Conservation (phyloP, 2,329 filamentous ascomycete species). For the Ilyonectria destructans region DNA sequence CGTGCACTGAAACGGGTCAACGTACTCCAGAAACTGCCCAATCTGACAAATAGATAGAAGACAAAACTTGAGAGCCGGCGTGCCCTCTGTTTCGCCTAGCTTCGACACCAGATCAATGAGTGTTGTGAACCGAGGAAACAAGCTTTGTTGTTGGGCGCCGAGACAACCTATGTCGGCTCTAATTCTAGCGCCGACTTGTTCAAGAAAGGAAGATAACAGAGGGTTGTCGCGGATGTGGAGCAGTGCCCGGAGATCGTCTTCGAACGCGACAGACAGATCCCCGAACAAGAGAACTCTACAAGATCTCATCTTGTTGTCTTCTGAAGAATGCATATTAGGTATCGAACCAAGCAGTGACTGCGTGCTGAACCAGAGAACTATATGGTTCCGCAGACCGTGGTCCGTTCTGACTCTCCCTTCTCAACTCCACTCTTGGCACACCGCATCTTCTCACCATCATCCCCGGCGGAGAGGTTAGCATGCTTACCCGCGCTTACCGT, state of each 20-base stretch:
- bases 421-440: background rate
- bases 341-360: background rate
- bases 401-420: background rate
- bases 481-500: slow-evolving; percentile 15
- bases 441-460: background rate
- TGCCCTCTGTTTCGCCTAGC: slow-evolving; percentile 38
- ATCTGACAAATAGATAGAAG: slow-evolving; percentile 45
- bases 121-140: slow-evolving; percentile 50
- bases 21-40: slow-evolving; percentile 48
- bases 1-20: background rate
- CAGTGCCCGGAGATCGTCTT: slow-evolving; percentile 40
- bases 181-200: slow-evolving; percentile 41
- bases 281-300: slow-evolving; percentile 44
- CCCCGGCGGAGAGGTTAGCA: background rate
- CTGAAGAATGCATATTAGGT: slow-evolving; percentile 22
- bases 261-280: slow-evolving; percentile 45
- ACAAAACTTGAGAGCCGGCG: slow-evolving; percentile 41
- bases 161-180: slow-evolving; percentile 43
- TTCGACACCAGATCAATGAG: slow-evolving; percentile 47
- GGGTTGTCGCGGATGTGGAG: slow-evolving; percentile 45
- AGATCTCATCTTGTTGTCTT: slow-evolving; percentile 27
- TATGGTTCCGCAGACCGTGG: slow-evolving; percentile 21
- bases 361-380: slow-evolving; percentile 15
- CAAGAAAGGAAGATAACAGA: slow-evolving; percentile 44
- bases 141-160: slow-evolving; percentile 29